Percentiles rank a stretch among this genome's conserved stretches.
These are phyloP conservation scores for Saturnispora besseyi DNA, from an alignment of 805 yeast genomes.

Conservation along the genomic window DNA sequence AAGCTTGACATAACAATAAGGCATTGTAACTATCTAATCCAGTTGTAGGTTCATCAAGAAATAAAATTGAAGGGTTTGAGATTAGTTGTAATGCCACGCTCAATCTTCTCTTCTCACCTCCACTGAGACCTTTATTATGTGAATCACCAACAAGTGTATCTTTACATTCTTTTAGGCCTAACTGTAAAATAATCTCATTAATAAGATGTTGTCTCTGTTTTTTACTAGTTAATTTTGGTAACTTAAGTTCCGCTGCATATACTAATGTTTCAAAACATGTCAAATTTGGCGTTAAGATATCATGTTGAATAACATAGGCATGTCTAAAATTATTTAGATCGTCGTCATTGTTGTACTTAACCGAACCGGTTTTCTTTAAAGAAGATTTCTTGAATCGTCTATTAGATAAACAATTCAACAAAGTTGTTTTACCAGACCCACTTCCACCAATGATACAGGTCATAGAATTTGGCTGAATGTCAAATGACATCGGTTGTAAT, in stretches of 20 bases:
- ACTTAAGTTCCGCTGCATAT: slow-evolving; percentile 63
- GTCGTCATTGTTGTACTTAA: slow-evolving; percentile 33
- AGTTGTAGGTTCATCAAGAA: slow-evolving; percentile 83
- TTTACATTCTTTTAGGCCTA: slow-evolving; percentile 58
- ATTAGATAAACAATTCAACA: slow-evolving; percentile 57
- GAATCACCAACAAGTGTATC: slow-evolving; percentile 49
- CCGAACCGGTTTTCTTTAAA: slow-evolving; percentile 29
- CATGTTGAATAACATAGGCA: slow-evolving; percentile 73
- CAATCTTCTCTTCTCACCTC: slow-evolving; percentile 75
- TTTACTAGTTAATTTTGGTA: slow-evolving; percentile 39
- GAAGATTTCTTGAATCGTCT: slow-evolving; percentile 31
- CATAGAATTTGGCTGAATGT: slow-evolving; percentile 50
- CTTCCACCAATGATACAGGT: slow-evolving; percentile 84
- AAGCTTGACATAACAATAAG: slow-evolving; percentile 47
- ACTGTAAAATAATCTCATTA: slow-evolving; percentile 48
- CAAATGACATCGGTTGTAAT: slow-evolving; percentile 46
- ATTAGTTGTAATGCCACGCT: slow-evolving; percentile 72
- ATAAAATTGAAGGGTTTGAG: slow-evolving; percentile 65
- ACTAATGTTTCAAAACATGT: slow-evolving; percentile 63
- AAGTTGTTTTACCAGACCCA: slow-evolving; percentile 80
- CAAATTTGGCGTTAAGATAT: slow-evolving; percentile 58
- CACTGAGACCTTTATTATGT: slow-evolving; percentile 56
- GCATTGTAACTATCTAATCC: slow-evolving; percentile 80
- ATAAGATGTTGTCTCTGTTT: slow-evolving; percentile 42
- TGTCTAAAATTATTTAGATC: slow-evolving; percentile 26